These are phyloP conservation scores for Hypoxylon cercidicola DNA, from an alignment of 495 filamentous ascomycete genomes.

Conservation along the genomic window DNA sequence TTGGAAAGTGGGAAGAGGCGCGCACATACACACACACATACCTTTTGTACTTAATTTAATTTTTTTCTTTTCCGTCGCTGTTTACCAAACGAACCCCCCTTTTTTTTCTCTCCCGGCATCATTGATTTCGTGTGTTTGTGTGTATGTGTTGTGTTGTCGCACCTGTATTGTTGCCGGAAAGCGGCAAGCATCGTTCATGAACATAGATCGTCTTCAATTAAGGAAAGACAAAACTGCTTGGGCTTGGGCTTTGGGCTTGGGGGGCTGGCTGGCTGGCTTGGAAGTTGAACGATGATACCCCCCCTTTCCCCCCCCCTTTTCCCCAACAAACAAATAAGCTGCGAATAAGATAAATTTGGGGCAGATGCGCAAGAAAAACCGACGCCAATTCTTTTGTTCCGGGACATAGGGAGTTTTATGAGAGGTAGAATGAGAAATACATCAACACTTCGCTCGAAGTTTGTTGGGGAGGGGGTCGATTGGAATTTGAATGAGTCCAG, in stretches of 20 bases:
- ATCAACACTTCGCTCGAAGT: too few species aligned
- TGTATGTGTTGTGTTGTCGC: conserved; percentile 12
- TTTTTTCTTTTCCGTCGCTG: conserved; percentile 22
- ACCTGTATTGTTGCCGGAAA: conserved; percentile 12
- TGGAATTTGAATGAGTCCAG: too few species aligned
- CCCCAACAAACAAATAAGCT: too few species aligned
- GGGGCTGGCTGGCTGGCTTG: neutral
- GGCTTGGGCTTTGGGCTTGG: neutral
- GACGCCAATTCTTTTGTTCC: too few species aligned
- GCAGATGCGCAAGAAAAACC: too few species aligned
- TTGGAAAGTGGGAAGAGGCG: conserved; percentile 2
- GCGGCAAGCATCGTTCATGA: conserved; percentile 2
- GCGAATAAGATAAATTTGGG: too few species aligned
- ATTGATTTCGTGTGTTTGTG: too few species aligned
- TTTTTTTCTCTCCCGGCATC: conserved; percentile 24
- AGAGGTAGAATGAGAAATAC: too few species aligned
- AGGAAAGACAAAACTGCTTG: neutral
- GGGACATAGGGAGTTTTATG: too few species aligned
- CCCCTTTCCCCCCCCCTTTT: too few species aligned
- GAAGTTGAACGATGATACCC: too few species aligned
- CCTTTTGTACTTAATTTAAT: conserved; percentile 40
- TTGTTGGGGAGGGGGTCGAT: conserved; percentile 5
- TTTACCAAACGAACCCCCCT: neutral
- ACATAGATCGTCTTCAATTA: neutral
- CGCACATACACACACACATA: conserved; percentile 7